phyloP scores from a whole-genome alignment of 1,139 yeast genomes.

The Pichia sp. region DNA sequence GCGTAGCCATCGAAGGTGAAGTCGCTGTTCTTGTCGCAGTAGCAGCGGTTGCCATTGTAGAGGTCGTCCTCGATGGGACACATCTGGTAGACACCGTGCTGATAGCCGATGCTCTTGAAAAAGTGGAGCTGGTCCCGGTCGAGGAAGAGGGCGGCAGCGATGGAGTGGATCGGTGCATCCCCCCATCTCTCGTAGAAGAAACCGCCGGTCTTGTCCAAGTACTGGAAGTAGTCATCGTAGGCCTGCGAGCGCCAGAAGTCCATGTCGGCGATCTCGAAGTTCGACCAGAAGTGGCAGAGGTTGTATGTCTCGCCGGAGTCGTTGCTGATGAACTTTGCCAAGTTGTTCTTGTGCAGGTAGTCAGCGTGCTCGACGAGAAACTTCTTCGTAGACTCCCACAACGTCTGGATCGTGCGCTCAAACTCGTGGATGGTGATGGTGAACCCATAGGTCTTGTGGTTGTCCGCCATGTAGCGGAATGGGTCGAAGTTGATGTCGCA shows the following conservation, averaged over 20 bases:
- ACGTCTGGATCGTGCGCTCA: constrained; percentile 51
- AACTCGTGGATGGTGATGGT: constrained; percentile 64
- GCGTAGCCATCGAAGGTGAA: constrained; percentile 54
- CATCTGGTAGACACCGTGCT: constrained; percentile 52
- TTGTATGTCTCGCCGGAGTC: constrained; percentile 50
- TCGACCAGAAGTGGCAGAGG: constrained; percentile 58
- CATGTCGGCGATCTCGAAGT: constrained; percentile 53
- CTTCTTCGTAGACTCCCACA: constrained; percentile 53
- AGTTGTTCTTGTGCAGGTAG: constrained; percentile 43
- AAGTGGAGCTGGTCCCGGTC: constrained; percentile 46
- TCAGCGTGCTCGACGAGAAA: constrained; percentile 46
- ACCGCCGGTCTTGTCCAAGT: constrained; percentile 50
- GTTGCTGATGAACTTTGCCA: constrained; percentile 46
- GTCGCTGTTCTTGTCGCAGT: constrained; percentile 47
- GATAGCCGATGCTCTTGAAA: constrained; percentile 53
- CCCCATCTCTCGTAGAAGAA: constrained; percentile 64
- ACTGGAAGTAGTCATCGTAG: constrained; percentile 45
- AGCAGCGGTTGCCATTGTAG: constrained; percentile 44
- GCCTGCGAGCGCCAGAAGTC: constrained; percentile 49
- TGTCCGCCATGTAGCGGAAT: constrained; percentile 57
- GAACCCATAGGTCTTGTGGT: constrained; percentile 61
- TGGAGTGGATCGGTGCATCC: constrained; percentile 58
- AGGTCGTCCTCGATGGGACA: constrained; percentile 49
- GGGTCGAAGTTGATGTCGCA: constrained; percentile 67
- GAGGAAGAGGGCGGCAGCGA: constrained; percentile 50